Base-by-base conservation (phyloP, 208 protist species). In the Porcisia hertigi region DNA sequence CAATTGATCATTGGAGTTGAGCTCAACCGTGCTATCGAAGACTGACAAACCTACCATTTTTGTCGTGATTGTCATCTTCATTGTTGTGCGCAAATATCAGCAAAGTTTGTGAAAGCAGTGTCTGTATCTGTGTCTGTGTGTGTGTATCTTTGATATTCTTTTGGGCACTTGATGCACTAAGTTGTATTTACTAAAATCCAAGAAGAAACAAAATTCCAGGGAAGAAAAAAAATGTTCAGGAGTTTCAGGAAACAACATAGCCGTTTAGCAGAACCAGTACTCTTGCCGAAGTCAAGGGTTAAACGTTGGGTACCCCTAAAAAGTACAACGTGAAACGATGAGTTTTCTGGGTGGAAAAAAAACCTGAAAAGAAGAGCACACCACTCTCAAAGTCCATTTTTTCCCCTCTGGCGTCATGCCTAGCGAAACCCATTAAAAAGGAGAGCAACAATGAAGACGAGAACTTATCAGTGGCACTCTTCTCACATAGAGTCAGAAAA, bases 1-100 rank as follows among this genome's bases (percentile, higher is more conserved):
- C 11, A 96, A 71, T 36, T 86, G 79, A 2, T 77, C 73, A 9
- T 54, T 66, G 3, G 67, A n/a, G 8, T 70, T 72, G 36, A 84
- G 88, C 18, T 75, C 76, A 20, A 80, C 75, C 20, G 89, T 84
- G 18, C 76, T 74, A 64, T 96, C 90, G 75, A 94, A 93, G 43
- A 93, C 70, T 3, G 88, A 73, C 62, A 94, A 81, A 6, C 92
- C 89, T 3, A 96, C 89, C 86, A 96, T 90, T 83, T 91, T 94
- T 12, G 78, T 76, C 1, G 71, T 77, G 25, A 76, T 77, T 57
- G 63, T 39, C 3, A 77, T 65, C 52, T 59, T 77, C 78, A 76
- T 82, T 47, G 12, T 0, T 34, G 30, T 23, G 62, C 25, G 62
- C 62, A 66, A 66, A 0, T 6, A 41, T 25, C 43, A 39, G 20